phyloP scores from a whole-genome alignment of 75 land plant species.

The Pinus taeda region DNA sequence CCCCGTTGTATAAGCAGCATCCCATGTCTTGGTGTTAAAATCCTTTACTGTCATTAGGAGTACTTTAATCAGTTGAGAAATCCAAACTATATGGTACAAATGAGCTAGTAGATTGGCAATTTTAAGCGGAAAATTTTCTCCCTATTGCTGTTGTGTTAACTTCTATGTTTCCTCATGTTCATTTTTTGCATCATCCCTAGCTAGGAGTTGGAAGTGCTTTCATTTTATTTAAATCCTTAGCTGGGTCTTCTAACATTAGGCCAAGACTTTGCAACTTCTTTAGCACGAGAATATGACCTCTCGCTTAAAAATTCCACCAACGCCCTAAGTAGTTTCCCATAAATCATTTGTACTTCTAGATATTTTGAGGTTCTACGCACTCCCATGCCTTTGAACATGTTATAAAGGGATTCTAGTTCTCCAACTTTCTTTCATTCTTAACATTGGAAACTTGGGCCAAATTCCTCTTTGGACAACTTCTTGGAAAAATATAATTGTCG shows the following conservation, averaged over 20 bases:
- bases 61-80: constrained; percentile 17
- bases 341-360: constrained; percentile 60
- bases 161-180: constrained; percentile 4
- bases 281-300: constrained; percentile 23
- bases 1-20: constrained; percentile 85
- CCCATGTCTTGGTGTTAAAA: constrained; percentile 71
- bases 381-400: constrained; percentile 73
- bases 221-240: constrained; percentile 35
- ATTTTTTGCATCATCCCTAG: constrained; percentile 22
- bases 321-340: constrained; percentile 64
- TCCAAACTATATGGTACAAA: no score
- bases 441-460: no score
- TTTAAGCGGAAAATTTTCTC: constrained; percentile 4
- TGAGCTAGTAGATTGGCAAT: no score
- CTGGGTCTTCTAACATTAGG: constrained; percentile 7
- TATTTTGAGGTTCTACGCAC: constrained; percentile 74
- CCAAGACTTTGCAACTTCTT: constrained; percentile 6
- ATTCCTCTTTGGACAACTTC: no score
- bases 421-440: no score
- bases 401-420: constrained; percentile 45
- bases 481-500: no score
- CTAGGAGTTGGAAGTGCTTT: constrained; percentile 57
- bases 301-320: constrained; percentile 74
- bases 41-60: constrained; percentile 83
- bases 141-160: constrained; percentile 15